Conservation (phyloP, 2,329 filamentous ascomycete species). For the Colletotrichum sp. region DNA sequence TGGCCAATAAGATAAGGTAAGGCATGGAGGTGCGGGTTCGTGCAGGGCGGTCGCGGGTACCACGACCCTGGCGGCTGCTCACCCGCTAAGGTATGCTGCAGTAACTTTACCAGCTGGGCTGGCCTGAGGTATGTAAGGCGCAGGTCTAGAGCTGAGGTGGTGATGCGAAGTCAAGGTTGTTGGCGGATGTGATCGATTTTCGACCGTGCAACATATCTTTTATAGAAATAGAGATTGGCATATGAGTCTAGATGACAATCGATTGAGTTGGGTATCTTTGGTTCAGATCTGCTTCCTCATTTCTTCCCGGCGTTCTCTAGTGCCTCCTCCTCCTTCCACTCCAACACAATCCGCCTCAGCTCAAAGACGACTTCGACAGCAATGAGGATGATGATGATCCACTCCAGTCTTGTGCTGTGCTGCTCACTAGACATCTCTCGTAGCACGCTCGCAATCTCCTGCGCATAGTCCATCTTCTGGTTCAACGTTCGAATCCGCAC, state of each 20-base stretch:
- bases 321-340: constrained; percentile 51
- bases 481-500: constrained; percentile 91
- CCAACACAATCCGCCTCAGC: constrained; percentile 74
- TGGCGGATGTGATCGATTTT: not conserved
- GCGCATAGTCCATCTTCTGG: constrained; percentile 97
- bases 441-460: constrained; percentile 90
- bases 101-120: not conserved
- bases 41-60: not conserved
- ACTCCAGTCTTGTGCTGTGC: constrained; percentile 86
- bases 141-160: not conserved
- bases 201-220: not conserved
- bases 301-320: constrained; percentile 17
- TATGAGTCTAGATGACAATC: not conserved
- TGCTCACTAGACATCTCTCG: constrained; percentile 89
- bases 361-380: constrained; percentile 92
- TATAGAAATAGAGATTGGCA: not conserved
- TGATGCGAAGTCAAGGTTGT: not conserved
- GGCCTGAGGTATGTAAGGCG: not conserved
- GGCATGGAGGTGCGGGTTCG: not conserved
- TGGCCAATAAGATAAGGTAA: not conserved
- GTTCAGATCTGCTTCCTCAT: not conserved
- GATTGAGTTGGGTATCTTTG: constrained; percentile 3
- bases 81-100: not conserved
- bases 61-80: not conserved
- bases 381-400: constrained; percentile 95